Base-by-base conservation (phyloP, 257 asterid species). In the Ocimum tenuiflorum region DNA sequence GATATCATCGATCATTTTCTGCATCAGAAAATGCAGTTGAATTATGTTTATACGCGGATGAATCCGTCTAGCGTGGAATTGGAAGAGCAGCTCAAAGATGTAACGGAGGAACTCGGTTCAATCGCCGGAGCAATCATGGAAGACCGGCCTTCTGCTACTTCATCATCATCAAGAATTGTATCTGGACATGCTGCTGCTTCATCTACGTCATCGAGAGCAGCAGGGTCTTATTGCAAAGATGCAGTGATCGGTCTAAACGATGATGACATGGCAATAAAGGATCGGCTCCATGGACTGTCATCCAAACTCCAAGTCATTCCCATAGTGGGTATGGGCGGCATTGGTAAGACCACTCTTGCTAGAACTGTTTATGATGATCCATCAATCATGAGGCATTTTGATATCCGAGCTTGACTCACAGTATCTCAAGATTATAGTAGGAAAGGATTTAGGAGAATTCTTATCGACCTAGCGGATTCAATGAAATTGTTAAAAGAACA, bases 261-360 rank as follows among this genome's bases (percentile, higher is more conserved):
- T 0, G 75, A 60, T 24, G 6, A 49, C 5, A 11, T 24, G n/a
- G 56, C 35, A 4, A 60, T 70, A 3, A 70, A 27, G 56, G 12
- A 12, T 3, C 63, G 63, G 48, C 27, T 70, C 15, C 27, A 60
- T 27, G 69, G 56, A 12, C 33, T 12, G 22, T 15, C 68, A 17
- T 38, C 61, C 24, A 49, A 49, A 3, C 68, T 59, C 0, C 33
- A 69, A 48, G 53, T 69, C 45, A 35, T 69, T 13, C 54, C 74
- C 7, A 59, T 69, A 0, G 49, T 48, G 9, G 74, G 74, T 2
- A 57, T 57, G 73, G 60, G 67, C n/a, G 73, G 73, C 0, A 69
- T 69, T 3, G 74, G 74, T 36, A 69, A 58, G 52, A 58, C 74
- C 9, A 69, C 67, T 59, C 61, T 69, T 14, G 74, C 67, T 58